A percentile compares a stretch with the other conserved stretches of the same genome.
phyloP scores from a whole-genome alignment of 139 green algal species.

The Chlorella ohadii region DNA sequence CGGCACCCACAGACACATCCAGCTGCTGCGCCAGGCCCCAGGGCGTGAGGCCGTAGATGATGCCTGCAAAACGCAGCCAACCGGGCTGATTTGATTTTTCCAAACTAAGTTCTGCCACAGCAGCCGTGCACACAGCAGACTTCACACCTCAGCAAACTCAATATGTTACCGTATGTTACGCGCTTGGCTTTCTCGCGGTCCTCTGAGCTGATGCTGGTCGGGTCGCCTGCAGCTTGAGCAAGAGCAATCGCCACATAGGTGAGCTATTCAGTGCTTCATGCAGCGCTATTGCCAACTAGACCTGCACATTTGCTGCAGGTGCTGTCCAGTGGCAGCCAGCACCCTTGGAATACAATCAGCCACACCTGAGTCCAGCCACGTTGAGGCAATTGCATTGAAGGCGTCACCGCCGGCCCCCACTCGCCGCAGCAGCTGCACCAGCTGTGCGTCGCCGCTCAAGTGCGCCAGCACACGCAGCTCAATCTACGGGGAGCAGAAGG shows the following conservation, averaged over 20 bases:
- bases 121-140: too few relatives aligned
- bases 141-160: too few relatives aligned
- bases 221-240: slow-evolving; percentile 27
- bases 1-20: neutral
- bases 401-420: slow-evolving; percentile 47
- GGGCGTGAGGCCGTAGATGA: slow-evolving; percentile 66
- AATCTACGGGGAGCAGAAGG: slow-evolving; percentile 38
- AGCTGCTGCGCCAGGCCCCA: slow-evolving; percentile 36
- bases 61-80: slow-evolving; percentile 33
- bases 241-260: too few relatives aligned
- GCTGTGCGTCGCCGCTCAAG: slow-evolving; percentile 52
- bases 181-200: slow-evolving; percentile 71
- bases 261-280: too few relatives aligned
- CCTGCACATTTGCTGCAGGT: too few relatives aligned
- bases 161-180: slow-evolving; percentile 55
- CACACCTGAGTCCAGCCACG: slow-evolving; percentile 37
- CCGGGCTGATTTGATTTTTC: too few relatives aligned
- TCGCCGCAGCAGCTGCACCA: slow-evolving; percentile 50
- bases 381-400: slow-evolving; percentile 64
- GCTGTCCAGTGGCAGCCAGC: too few relatives aligned
- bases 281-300: too few relatives aligned
- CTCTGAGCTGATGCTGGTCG: slow-evolving; percentile 23
- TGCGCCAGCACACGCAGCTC: slow-evolving; percentile 76
- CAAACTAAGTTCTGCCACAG: too few relatives aligned
- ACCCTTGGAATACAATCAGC: too few relatives aligned